Percentiles rank a stretch among this genome's conserved stretches.
Conservation (phyloP, 1,139 yeast species). For the Zygoascus hellenicus region DNA sequence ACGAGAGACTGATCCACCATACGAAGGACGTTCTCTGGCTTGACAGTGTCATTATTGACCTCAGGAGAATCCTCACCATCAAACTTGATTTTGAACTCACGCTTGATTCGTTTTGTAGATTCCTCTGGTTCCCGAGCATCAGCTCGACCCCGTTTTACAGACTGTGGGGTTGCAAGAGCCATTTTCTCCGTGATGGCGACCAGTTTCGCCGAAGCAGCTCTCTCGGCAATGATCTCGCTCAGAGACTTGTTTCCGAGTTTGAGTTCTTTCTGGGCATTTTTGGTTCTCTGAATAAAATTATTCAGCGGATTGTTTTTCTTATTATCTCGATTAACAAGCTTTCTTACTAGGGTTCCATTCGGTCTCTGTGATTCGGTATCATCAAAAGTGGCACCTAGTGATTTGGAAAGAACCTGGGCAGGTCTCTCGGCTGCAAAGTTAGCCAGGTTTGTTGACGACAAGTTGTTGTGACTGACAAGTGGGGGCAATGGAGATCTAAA, state of each 20-base stretch:
- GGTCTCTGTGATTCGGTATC: slow-evolving; percentile 29
- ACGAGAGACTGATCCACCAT: slow-evolving; percentile 39
- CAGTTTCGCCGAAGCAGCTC: slow-evolving; percentile 3
- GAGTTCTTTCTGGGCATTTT: slow-evolving; percentile 14
- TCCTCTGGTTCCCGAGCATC: slow-evolving; percentile 21
- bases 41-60: slow-evolving; percentile 28
- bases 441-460: background rate
- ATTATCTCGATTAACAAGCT: slow-evolving; percentile 18
- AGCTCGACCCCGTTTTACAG: slow-evolving; percentile 21
- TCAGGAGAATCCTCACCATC: slow-evolving; percentile 28
- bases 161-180: slow-evolving; percentile 6
- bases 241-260: slow-evolving; percentile 17
- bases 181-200: slow-evolving; percentile 4
- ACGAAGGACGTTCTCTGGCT: slow-evolving; percentile 35
- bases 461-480: too few species aligned
- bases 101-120: slow-evolving; percentile 21
- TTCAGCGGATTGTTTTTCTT: slow-evolving; percentile 16
- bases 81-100: slow-evolving; percentile 22
- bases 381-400: slow-evolving; percentile 28
- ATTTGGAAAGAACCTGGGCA: slow-evolving; percentile 21
- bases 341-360: slow-evolving; percentile 18
- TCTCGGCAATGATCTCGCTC: slow-evolving; percentile 3
- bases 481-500: too few species aligned
- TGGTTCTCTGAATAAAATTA: slow-evolving; percentile 13
- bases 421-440: slow-evolving; percentile 12